phyloP scores from a whole-genome alignment of 257 asterid genomes.

The Cinchona pubescens region DNA sequence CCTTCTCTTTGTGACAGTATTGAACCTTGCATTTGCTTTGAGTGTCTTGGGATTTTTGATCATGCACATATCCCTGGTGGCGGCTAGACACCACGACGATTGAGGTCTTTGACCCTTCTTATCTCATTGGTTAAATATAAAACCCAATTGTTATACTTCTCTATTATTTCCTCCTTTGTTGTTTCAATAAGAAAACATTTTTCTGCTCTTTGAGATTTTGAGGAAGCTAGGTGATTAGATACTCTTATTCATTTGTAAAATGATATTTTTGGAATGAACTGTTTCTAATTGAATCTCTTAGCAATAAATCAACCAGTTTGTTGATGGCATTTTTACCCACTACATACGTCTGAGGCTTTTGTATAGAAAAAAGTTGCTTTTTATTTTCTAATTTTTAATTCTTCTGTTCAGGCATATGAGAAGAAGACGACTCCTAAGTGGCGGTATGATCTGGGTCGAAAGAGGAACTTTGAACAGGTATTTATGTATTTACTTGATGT shows the following conservation, averaged over 20 bases:
- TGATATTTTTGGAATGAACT: not conserved
- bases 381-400: conserved; percentile 15
- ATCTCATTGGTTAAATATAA: not conserved
- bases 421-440: conserved; percentile 82
- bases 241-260: not conserved
- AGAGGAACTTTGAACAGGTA: conserved; percentile 66
- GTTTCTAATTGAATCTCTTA: not conserved
- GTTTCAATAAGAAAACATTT: not conserved
- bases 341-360: not conserved
- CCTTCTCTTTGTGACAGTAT: conserved; percentile 47
- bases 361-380: not conserved
- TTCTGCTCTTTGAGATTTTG: not conserved
- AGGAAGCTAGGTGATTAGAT: not conserved
- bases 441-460: conserved; percentile 97
- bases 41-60: conserved; percentile 94
- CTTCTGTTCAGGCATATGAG: conserved; percentile 75
- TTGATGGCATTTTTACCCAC: not conserved
- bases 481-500: conserved; percentile 6
- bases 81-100: conserved; percentile 90
- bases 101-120: conserved; percentile 57
- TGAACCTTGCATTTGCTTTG: conserved; percentile 91
- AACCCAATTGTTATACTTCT: not conserved
- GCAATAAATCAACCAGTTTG: not conserved
- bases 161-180: not conserved
- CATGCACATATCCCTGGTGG: conserved; percentile 90